Base-by-base conservation (phyloP, 2,329 filamentous ascomycete genomes). In the Pseudocercospora fijiensis region DNA sequence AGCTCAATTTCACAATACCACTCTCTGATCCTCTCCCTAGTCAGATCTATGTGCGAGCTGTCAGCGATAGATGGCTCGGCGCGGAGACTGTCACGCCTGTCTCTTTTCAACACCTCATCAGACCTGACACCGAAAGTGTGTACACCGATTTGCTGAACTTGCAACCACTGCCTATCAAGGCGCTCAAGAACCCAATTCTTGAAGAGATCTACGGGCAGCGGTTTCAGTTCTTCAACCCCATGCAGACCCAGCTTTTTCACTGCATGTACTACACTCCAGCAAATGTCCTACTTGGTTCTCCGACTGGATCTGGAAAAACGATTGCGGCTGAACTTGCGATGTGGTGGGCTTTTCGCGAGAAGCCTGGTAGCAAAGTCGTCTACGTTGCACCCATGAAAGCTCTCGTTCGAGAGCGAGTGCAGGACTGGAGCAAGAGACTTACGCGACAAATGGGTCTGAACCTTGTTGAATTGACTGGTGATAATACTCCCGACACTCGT, bases 341-440 rank as follows among this genome's bases (percentile, higher is more conserved):
- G 94, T 99, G 96, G 96, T 97, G 93, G 92, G 94, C 95, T 2
- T 98, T 99, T 79, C 88, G 93, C 13, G 93, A 97, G 75, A 89
- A 90, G 57, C 95, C 95, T 1, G 92, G 93, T 3, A 96, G 92
- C 3, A 99, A 99, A 79, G 93, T 99, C 1, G 95, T 99, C 11
- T 99, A 99, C 76, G 98, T 99, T 74, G 95, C 95, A 1, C 96
- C 96, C 0, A 99, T 99, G 96, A 99, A 99, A 78, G 96, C 96
- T 0, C 87, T 99, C 30, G 95, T 99, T 20, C 91, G 95, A 2
- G 95, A 99, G 77, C 88, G 95, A 78, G 94, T 99, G 26, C 90
- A 96, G 73, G 96, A 99, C 75, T 99, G 95, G 96, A 87, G 90
- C 11, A 85, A 85, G 63, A 87, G 95, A 16, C 84, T 99, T 33